phyloP scores from a whole-genome alignment of 2,329 filamentous ascomycete species.

The Polytolypa hystricis region DNA sequence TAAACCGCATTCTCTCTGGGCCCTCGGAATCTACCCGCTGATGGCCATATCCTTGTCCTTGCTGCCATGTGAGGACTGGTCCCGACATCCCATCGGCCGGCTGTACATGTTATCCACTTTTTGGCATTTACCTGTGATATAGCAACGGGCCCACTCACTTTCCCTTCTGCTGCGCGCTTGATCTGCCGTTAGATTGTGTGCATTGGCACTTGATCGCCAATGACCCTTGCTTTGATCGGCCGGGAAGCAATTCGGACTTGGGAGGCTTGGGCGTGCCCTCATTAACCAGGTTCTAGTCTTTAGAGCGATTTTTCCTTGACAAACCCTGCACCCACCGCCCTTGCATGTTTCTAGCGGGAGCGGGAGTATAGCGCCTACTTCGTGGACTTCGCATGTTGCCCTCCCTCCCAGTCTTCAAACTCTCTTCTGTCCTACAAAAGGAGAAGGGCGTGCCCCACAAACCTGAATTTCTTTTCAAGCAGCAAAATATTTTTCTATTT shows the following conservation, averaged over 20 bases:
- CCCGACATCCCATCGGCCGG: too few relatives aligned
- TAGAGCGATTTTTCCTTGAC: not conserved
- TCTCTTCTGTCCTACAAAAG: conserved; percentile 3
- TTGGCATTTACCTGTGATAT: too few relatives aligned
- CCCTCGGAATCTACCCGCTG: too few relatives aligned
- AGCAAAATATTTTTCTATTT: not conserved
- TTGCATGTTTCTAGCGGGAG: not conserved
- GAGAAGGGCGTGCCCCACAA: not conserved
- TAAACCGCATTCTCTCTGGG: too few relatives aligned
- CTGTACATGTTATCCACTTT: too few relatives aligned
- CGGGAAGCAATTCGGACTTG: not conserved
- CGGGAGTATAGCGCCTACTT: not conserved
- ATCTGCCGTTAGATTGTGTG: too few relatives aligned
- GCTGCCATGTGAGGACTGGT: too few relatives aligned
- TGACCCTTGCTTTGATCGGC: conserved; percentile 1
- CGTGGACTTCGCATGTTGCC: not conserved
- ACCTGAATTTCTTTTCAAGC: too few relatives aligned
- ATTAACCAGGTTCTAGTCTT: not conserved
- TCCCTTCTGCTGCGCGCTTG: too few relatives aligned
- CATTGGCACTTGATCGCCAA: conserved; percentile 9
- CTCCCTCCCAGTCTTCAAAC: too few relatives aligned
- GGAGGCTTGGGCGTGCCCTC: conserved; percentile 3
- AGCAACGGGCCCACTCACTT: too few relatives aligned
- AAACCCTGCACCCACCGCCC: not conserved
- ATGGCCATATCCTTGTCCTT: too few relatives aligned